A percentile compares a stretch with the other conserved stretches of the same genome.
Evolutionary conservation across 2,329 filamentous ascomycete genomes (phyloP).

Genomic region (Trichoderma breve): DNA sequence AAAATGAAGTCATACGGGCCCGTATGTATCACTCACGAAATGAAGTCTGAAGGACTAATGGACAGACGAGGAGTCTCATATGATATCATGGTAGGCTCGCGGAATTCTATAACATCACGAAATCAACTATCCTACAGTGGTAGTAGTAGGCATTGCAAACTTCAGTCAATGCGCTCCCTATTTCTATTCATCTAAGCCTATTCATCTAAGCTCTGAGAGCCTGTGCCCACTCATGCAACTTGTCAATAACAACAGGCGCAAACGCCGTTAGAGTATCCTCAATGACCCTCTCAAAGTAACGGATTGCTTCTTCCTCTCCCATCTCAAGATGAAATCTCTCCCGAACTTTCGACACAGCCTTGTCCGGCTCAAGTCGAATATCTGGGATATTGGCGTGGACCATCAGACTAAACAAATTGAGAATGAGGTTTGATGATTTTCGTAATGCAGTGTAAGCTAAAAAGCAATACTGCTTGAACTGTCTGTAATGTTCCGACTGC

Average conservation of each 20-base stretch:
- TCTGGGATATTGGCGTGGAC: slow-evolving; percentile 96
- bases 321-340: slow-evolving; percentile 92
- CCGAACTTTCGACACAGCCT: slow-evolving; percentile 90
- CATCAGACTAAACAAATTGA: slow-evolving; percentile 96
- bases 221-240: slow-evolving; percentile 90
- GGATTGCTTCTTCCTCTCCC: slow-evolving; percentile 86
- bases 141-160: not conserved
- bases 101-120: not conserved
- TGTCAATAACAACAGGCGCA: slow-evolving; percentile 91
- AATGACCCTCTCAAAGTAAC: slow-evolving; percentile 84
- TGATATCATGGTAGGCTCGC: not conserved
- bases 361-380: slow-evolving; percentile 87
- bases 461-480: slow-evolving; percentile 95
- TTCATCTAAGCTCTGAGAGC: slow-evolving; percentile 68
- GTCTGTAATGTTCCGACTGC: slow-evolving; percentile 74
- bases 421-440: slow-evolving; percentile 84
- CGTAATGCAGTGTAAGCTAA: slow-evolving; percentile 88
- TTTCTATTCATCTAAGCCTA: slow-evolving; percentile 44
- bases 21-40: not conserved
- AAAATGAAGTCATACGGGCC: not conserved
- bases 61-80: not conserved
- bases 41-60: not conserved
- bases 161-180: not conserved
- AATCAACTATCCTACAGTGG: not conserved
- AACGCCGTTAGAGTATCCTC: slow-evolving; percentile 87